Conservation (phyloP, 768 basidiomycete genomes). For the Tulasnella calospora region DNA sequence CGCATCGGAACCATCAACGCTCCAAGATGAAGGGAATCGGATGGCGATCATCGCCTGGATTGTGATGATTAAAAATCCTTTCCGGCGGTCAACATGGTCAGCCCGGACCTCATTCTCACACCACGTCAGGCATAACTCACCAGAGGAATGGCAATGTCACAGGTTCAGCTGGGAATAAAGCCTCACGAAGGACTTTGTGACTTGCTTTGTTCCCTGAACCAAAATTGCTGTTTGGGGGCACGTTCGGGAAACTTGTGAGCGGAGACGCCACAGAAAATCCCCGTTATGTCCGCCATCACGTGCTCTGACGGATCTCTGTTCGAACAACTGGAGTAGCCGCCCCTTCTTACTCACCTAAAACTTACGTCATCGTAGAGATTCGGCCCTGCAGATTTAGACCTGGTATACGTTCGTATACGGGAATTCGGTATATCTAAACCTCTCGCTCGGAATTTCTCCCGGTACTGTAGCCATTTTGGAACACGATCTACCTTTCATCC, state of each 20-base stretch:
- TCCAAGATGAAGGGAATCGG: background rate
- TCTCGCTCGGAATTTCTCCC: too few species aligned
- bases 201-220: background rate
- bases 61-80: background rate
- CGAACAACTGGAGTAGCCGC: background rate
- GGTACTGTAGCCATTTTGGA: too few species aligned
- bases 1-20: background rate
- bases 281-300: background rate
- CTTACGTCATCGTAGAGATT: too few species aligned
- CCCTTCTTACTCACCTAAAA: background rate
- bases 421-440: too few species aligned
- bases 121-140: background rate
- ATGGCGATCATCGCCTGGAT: background rate
- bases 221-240: background rate
- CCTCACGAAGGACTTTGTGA: background rate
- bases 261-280: background rate
- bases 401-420: too few species aligned
- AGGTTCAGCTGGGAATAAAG: too few species aligned
- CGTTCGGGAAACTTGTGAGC: background rate
- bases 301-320: background rate
- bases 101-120: background rate
- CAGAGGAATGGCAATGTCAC: background rate
- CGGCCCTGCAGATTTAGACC: too few species aligned
- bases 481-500: too few species aligned
- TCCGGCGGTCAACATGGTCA: background rate